Evolutionary conservation across 805 yeast genomes (phyloP), one percentile per base, ranked within the genome.

Genomic region (Kuraishia cidri): DNA sequence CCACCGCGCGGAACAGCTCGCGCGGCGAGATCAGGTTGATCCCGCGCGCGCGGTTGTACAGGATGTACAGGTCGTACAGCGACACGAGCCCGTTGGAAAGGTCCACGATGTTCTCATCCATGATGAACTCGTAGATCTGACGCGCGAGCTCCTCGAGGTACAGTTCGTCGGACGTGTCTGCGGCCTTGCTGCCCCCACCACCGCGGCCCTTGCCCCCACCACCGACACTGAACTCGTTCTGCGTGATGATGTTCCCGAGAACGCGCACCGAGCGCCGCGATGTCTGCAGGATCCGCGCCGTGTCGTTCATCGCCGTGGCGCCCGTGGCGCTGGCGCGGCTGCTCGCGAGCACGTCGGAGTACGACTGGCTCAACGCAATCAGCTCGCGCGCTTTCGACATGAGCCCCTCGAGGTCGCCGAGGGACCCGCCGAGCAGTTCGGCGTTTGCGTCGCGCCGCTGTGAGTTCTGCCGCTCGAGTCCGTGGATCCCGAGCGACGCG

Each of bases 341-440:
- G 14, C 32, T 14, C 14, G 21, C 11, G 19, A 56, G 40, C 2
- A 48, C 38, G 21, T 37, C 41, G 30, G 53, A 59, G 35, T 68
- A 66, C n/a, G 65, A 53, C n/a, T 51, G 49, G 11, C 72, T 79
- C 19, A 87, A 52, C 24, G 62, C 56, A 15, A 79, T 70, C 32
- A 88, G 67, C 37, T 86, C 88, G 41, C 72, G 72, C 2, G 88
- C 94, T 43, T 82, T 72, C n/a, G 73, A 66, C 78, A 84, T 79
- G 33, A 87, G 60, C 28, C 78, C 77, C 39, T 81, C 79, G 29
- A 88, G 57, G 52, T 86, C 96, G 27, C 75, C 79, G 25, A 88
- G 56, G 0, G 96, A 86, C 27, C 69, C 68, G 23, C 71, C 70
- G 36, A 88, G 57, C 1, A 87, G 64, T 12, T 64, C 49, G 30